Evolutionary conservation across 148 eudicot species (phyloP).

Genomic region (Fallopia convolvulus): DNA sequence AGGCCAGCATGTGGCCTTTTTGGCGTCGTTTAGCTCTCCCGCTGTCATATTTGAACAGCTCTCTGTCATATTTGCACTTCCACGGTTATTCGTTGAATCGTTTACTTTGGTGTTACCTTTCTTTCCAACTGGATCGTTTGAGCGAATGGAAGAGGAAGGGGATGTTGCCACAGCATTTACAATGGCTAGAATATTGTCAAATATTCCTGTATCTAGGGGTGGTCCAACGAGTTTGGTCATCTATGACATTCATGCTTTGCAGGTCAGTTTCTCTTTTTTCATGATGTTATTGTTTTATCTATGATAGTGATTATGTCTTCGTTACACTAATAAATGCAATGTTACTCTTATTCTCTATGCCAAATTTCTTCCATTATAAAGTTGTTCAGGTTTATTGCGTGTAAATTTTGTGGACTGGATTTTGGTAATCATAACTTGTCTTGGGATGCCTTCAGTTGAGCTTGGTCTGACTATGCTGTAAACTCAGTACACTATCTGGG

Average conservation of each 20-base stretch:
- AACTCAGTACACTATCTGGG: neutral
- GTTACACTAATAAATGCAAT: neutral
- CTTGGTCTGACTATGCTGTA: neutral
- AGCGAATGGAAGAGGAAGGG: conserved; percentile 96
- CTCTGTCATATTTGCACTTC: conserved; percentile 85
- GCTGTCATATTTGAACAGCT: conserved; percentile 84
- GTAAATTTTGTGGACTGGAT: neutral
- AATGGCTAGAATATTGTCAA: conserved; percentile 90
- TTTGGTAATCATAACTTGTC: neutral
- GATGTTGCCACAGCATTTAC: conserved; percentile 97
- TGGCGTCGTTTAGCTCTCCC: conserved; percentile 92
- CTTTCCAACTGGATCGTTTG: conserved; percentile 90
- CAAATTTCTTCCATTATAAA: neutral
- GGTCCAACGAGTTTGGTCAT: conserved; percentile 94
- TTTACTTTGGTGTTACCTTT: conserved; percentile 87
- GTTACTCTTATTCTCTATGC: neutral
- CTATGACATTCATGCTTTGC: conserved; percentile 96
- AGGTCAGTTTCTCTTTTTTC: conserved; percentile 35
- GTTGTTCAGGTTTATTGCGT: neutral
- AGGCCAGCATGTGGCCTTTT: conserved; percentile 84
- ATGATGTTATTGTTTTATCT: neutral
- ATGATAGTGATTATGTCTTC: neutral
- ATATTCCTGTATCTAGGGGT: conserved; percentile 89
- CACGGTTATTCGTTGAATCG: conserved; percentile 76
- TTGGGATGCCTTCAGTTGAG: neutral